phyloP scores from a whole-genome alignment of 768 basidiomycete genomes.

The Dioszegia crocea region DNA sequence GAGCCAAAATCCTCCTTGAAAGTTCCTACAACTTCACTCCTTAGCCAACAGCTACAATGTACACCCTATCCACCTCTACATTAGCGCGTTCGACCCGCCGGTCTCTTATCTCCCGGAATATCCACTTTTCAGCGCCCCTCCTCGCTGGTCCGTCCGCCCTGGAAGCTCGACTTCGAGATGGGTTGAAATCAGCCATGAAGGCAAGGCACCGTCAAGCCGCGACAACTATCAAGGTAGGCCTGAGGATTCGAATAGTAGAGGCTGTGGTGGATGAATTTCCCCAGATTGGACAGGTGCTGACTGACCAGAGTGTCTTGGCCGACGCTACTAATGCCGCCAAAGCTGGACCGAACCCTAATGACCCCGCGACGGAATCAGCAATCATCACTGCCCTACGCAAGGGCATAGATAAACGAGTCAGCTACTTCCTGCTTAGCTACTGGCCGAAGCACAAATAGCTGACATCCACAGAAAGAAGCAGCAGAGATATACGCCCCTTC shows the following conservation, averaged over 20 bases:
- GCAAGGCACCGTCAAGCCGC: slow-evolving; percentile 37
- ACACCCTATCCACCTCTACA: background rate
- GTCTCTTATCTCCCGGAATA: background rate
- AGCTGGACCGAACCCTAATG: slow-evolving; percentile 39
- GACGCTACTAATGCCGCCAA: slow-evolving; percentile 47
- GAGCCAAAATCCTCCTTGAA: background rate
- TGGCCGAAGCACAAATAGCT: background rate
- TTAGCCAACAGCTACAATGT: background rate
- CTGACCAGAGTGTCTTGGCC: slow-evolving; percentile 27
- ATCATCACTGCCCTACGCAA: slow-evolving; percentile 43
- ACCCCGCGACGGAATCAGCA: slow-evolving; percentile 29
- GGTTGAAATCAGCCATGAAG: slow-evolving; percentile 49
- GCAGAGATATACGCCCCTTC: slow-evolving; percentile 38
- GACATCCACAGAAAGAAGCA: slow-evolving; percentile 35
- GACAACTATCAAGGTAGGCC: slow-evolving; percentile 38
- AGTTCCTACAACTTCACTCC: background rate
- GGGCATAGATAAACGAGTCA: slow-evolving; percentile 43
- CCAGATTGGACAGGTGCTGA: background rate
- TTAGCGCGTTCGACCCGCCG: background rate
- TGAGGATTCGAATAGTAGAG: no score
- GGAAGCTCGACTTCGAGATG: slow-evolving; percentile 39
- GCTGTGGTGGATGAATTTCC: background rate
- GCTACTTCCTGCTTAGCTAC: slow-evolving; percentile 5
- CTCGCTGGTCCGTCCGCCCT: slow-evolving; percentile 15
- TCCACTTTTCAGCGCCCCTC: background rate